phyloP scores from a whole-genome alignment of 768 basidiomycete species.

The Omphalotus guepiniiformis region DNA sequence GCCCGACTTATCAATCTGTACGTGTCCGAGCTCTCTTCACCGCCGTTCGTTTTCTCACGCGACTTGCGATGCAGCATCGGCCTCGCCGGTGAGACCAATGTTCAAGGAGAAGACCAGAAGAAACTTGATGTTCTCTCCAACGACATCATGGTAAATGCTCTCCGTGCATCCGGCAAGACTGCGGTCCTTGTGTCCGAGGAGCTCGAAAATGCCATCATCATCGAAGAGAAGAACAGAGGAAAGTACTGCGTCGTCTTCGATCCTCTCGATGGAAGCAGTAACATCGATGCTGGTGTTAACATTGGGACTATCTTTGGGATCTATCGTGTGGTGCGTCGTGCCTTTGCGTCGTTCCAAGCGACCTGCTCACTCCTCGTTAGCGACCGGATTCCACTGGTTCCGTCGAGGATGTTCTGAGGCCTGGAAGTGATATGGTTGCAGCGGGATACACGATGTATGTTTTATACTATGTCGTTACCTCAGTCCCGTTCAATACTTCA shows the following conservation, averaged over 20 bases:
- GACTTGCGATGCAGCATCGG: slow-evolving; percentile 65
- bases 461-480: background rate
- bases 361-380: slow-evolving; percentile 32
- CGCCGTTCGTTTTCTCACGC: slow-evolving; percentile 7
- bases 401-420: slow-evolving; percentile 84
- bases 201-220: slow-evolving; percentile 87
- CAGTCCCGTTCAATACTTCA: slow-evolving; percentile 1
- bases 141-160: slow-evolving; percentile 98
- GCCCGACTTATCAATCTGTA: slow-evolving; percentile 96
- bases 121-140: slow-evolving; percentile 97
- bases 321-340: slow-evolving; percentile 74
- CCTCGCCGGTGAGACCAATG: slow-evolving; percentile 92
- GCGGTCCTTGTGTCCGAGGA: slow-evolving; percentile 98
- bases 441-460: slow-evolving; percentile 94
- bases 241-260: slow-evolving; percentile 98
- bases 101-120: slow-evolving; percentile 99
- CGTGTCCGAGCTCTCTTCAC: slow-evolving; percentile 24
- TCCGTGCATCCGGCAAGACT: slow-evolving; percentile 94
- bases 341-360: background rate
- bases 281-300: slow-evolving; percentile 98
- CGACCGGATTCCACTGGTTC: slow-evolving; percentile 73
- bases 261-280: slow-evolving; percentile 92
- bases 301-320: slow-evolving; percentile 98
- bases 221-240: slow-evolving; percentile 75
- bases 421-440: slow-evolving; percentile 95